These are phyloP conservation scores for Aureobasidium sp. DNA, from an alignment of 2,329 filamentous ascomycete genomes.

Conservation along the genomic window DNA sequence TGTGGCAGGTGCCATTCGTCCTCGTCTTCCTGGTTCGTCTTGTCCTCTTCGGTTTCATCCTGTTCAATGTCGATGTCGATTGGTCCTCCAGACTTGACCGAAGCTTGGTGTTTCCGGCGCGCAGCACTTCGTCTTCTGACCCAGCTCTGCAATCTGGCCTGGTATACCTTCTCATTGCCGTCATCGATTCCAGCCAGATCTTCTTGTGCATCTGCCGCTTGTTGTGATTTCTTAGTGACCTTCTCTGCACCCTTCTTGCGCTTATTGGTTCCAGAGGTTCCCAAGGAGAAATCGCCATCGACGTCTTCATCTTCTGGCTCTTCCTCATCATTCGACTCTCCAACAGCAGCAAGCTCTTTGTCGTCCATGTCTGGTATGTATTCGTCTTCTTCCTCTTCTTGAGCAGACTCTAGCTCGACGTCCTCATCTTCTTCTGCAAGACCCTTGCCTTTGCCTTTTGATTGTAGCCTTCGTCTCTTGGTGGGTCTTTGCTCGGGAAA, in stretches of 20 bases:
- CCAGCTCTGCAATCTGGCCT: constrained; percentile 69
- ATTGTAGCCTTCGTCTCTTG: constrained; percentile 36
- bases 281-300: constrained; percentile 28
- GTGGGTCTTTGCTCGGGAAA: constrained; percentile 32
- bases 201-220: constrained; percentile 33
- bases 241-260: constrained; percentile 31
- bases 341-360: constrained; percentile 31
- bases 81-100: constrained; percentile 12
- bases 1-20: constrained; percentile 81
- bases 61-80: constrained; percentile 27
- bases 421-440: constrained; percentile 19
- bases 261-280: constrained; percentile 32
- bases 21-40: constrained; percentile 29
- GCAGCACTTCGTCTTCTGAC: constrained; percentile 56
- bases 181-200: constrained; percentile 69
- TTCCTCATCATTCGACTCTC: constrained; percentile 32
- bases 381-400: constrained; percentile 36
- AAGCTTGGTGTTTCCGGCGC: constrained; percentile 33
- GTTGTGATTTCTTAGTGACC: constrained; percentile 22
- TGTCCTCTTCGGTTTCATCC: constrained; percentile 27
- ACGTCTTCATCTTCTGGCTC: constrained; percentile 32
- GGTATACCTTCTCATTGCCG: constrained; percentile 77
- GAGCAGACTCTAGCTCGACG: constrained; percentile 19
- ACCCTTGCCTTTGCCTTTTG: constrained; percentile 17
- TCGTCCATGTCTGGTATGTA: constrained; percentile 37